These are phyloP conservation scores for Wickerhamiella azymoides DNA, from an alignment of 805 yeast species.

Conservation along the genomic window DNA sequence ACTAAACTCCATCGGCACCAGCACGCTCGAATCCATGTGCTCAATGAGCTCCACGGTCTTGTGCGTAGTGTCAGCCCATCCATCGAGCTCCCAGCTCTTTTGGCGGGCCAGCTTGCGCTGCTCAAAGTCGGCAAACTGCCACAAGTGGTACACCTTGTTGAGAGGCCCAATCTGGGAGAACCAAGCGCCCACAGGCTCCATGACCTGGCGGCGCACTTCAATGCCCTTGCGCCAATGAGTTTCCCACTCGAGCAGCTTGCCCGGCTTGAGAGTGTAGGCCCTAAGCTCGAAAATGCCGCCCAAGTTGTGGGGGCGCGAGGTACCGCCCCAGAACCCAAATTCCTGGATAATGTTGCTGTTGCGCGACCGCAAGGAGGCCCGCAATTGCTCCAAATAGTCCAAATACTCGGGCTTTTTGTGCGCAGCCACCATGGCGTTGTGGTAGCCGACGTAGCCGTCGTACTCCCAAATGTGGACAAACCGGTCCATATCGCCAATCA, in stretches of 20 bases:
- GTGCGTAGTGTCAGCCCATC: slow-evolving; percentile 34
- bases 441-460: slow-evolving; percentile 30
- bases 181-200: slow-evolving; percentile 37
- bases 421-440: slow-evolving; percentile 25
- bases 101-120: slow-evolving; percentile 30
- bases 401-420: slow-evolving; percentile 23
- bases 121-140: slow-evolving; percentile 34
- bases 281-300: slow-evolving; percentile 33
- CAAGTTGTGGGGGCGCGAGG: slow-evolving; percentile 28
- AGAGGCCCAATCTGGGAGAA: slow-evolving; percentile 29
- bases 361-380: slow-evolving; percentile 25
- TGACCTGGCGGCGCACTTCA: slow-evolving; percentile 31
- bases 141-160: slow-evolving; percentile 31
- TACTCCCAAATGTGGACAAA: slow-evolving; percentile 32
- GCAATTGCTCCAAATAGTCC: slow-evolving; percentile 21
- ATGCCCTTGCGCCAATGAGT: slow-evolving; percentile 30
- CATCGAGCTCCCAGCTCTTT: slow-evolving; percentile 32
- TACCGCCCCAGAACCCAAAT: slow-evolving; percentile 34
- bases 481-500: slow-evolving; percentile 30
- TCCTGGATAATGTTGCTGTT: slow-evolving; percentile 28
- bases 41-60: slow-evolving; percentile 30
- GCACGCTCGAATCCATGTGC: slow-evolving; percentile 27
- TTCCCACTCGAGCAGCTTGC: slow-evolving; percentile 32
- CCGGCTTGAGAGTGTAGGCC: slow-evolving; percentile 28
- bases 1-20: slow-evolving; percentile 29